phyloP scores from a whole-genome alignment of 1,284 basidiomycete genomes.

The Ceratobasidium papillatum region DNA sequence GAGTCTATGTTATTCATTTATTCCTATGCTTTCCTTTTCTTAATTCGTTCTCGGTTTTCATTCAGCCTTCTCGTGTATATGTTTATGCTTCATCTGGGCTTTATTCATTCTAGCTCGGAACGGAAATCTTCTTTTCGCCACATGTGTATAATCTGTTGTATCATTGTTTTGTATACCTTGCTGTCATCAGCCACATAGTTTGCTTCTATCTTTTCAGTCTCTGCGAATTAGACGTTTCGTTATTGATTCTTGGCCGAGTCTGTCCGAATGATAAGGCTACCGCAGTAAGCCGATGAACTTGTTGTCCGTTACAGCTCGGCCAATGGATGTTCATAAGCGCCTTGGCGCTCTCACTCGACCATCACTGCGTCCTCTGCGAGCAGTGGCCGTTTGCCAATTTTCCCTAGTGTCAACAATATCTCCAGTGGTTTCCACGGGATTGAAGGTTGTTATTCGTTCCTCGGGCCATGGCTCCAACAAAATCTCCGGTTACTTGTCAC shows the following conservation, averaged over 20 bases:
- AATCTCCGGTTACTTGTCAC: slow-evolving; percentile 89
- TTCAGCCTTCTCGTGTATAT: background rate
- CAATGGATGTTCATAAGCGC: too few relatives aligned
- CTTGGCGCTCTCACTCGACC: too few relatives aligned
- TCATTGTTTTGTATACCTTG: background rate
- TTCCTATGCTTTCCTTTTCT: background rate
- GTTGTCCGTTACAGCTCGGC: background rate
- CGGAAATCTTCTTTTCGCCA: background rate
- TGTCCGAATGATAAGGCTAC: background rate
- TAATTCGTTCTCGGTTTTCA: background rate
- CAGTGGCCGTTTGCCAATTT: background rate
- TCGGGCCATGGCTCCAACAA: slow-evolving; percentile 6
- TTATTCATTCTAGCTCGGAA: background rate
- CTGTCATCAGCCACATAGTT: background rate
- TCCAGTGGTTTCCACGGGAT: background rate
- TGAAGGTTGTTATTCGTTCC: background rate
- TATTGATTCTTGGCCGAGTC: background rate
- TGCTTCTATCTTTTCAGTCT: background rate
- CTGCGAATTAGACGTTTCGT: background rate
- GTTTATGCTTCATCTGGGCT: background rate
- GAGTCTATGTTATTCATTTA: background rate
- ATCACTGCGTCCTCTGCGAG: too few relatives aligned
- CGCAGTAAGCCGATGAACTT: background rate
- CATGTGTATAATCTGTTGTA: background rate
- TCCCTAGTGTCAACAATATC: background rate